Conservation (phyloP, 306 rosid species). For the Ormosia emarginata region DNA sequence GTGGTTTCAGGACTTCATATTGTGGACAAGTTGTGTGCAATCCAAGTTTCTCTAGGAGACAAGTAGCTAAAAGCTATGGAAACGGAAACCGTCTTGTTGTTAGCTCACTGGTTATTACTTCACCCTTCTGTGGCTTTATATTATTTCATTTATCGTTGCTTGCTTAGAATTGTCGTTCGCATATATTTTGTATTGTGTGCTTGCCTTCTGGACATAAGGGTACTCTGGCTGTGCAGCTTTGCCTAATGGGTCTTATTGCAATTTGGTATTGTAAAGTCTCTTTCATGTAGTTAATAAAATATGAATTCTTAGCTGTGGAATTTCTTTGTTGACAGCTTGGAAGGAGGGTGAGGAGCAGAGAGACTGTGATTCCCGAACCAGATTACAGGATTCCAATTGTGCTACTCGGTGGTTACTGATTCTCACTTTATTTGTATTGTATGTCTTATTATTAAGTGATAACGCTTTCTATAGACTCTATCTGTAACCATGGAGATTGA, state of each 20-base stretch:
- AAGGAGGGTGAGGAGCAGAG: slow-evolving; percentile 51
- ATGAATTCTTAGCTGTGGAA: slow-evolving; percentile 11
- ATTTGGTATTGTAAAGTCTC: background rate
- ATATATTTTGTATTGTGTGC: background rate
- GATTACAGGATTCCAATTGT: slow-evolving; percentile 91
- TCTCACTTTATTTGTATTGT: slow-evolving; percentile 17
- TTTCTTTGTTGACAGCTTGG: slow-evolving; percentile 62
- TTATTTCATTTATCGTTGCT: background rate
- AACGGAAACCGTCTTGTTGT: slow-evolving; percentile 58
- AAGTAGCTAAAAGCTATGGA: slow-evolving; percentile 28
- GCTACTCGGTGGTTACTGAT: slow-evolving; percentile 62
- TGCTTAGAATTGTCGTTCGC: background rate
- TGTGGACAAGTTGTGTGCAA: slow-evolving; percentile 42
- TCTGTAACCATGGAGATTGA: background rate
- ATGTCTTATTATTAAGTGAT: slow-evolving; percentile 3
- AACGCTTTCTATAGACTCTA: background rate
- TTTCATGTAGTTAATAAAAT: background rate
- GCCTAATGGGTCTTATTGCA: too few relatives aligned
- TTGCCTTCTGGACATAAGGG: too few relatives aligned
- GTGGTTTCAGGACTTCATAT: slow-evolving; percentile 50
- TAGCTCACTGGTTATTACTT: slow-evolving; percentile 59
- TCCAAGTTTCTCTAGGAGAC: slow-evolving; percentile 33
- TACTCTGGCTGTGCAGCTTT: too few relatives aligned
- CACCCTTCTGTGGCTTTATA: slow-evolving; percentile 25
- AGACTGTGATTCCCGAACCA: slow-evolving; percentile 83